Conservation (phyloP, 441 rosid genomes). For the Manihot esculenta region DNA sequence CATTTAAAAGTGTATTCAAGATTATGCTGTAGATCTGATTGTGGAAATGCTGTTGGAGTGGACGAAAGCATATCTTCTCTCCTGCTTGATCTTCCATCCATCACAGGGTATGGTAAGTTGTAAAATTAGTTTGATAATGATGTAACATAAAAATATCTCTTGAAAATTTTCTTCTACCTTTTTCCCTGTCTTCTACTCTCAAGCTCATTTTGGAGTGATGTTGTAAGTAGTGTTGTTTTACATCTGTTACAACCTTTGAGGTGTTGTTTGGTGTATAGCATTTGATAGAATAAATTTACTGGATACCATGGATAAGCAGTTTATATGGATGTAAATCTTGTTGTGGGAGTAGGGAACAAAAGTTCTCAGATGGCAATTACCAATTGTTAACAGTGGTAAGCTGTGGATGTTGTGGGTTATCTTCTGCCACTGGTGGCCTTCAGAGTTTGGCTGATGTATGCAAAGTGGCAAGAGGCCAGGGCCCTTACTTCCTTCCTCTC, state of each 20-base stretch:
- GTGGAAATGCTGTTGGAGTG: conserved; percentile 72
- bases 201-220: neutral
- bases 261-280: neutral
- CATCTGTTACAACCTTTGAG: neutral
- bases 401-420: neutral
- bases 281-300: neutral
- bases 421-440: neutral
- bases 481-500: conserved; percentile 1
- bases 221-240: neutral
- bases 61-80: conserved; percentile 72
- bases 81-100: conserved; percentile 85
- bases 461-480: neutral
- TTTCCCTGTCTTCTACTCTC: neutral
- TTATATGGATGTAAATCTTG: neutral
- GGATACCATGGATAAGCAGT: neutral
- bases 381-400: neutral
- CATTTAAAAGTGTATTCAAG: conserved; percentile 57
- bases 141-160: neutral
- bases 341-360: neutral
- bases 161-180: neutral
- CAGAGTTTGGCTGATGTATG: neutral
- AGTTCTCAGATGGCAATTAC: neutral
- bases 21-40: conserved; percentile 62
- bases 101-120: conserved; percentile 88
- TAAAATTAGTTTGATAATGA: neutral